These are phyloP conservation scores for Amylocystis lapponica DNA, from an alignment of 768 basidiomycete species.

Conservation along the genomic window DNA sequence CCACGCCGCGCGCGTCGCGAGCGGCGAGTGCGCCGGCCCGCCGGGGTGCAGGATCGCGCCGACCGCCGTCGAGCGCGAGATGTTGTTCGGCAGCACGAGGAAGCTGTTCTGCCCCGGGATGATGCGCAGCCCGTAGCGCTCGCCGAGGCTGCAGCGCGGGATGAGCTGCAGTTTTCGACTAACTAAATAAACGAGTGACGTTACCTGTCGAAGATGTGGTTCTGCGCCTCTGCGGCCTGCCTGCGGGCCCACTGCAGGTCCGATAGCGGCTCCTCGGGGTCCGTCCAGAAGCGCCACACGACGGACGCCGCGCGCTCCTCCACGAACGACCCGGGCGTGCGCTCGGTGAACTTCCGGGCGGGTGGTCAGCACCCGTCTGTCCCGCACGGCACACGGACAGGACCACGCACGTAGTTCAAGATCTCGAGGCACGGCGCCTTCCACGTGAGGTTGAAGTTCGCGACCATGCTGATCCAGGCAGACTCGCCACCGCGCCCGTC, in stretches of 20 bases:
- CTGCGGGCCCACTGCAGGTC: constrained; percentile 79
- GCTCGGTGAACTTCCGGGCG: constrained; percentile 69
- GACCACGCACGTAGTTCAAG: constrained; percentile 74
- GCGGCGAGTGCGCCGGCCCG: constrained; percentile 35
- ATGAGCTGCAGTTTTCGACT: not conserved
- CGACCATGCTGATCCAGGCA: constrained; percentile 78
- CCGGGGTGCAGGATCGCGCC: constrained; percentile 73
- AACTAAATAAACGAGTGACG: not conserved
- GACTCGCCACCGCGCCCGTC: constrained; percentile 23
- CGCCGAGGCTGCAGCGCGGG: constrained; percentile 50
- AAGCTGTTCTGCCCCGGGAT: constrained; percentile 77
- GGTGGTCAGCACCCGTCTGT: not conserved
- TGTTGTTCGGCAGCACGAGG: constrained; percentile 77
- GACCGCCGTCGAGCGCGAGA: constrained; percentile 79
- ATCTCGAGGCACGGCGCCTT: constrained; percentile 79
- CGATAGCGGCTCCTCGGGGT: constrained; percentile 28
- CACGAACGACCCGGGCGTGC: constrained; percentile 80
- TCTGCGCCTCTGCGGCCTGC: constrained; percentile 88
- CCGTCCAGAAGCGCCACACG: constrained; percentile 81
- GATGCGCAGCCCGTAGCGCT: constrained; percentile 77
- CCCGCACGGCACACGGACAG: not conserved
- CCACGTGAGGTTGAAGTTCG: constrained; percentile 76
- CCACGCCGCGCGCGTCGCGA: constrained; percentile 35
- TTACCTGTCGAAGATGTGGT: constrained; percentile 81
- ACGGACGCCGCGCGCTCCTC: constrained; percentile 80